phyloP scores from a whole-genome alignment of 352 stramenopile genomes.

The Phytopythium montanum region DNA sequence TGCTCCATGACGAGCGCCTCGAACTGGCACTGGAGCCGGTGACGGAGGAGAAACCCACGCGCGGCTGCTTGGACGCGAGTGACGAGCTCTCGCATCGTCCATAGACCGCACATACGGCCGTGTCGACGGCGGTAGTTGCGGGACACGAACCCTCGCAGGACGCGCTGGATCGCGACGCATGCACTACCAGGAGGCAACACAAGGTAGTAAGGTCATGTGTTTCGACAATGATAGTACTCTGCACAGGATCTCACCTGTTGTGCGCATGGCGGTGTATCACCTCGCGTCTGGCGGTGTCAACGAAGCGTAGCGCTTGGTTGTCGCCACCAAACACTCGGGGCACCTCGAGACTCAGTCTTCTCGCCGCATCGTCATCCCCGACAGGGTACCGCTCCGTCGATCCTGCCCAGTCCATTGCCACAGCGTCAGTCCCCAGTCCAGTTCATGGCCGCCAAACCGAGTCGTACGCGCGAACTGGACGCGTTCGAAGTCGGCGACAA shows the following conservation, averaged over 20 bases:
- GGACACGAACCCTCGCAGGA: constrained; percentile 51
- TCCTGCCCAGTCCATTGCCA: background rate
- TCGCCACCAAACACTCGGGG: constrained; percentile 50
- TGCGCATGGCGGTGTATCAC: constrained; percentile 24
- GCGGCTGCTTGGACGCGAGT: constrained; percentile 51
- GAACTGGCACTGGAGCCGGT: constrained; percentile 41
- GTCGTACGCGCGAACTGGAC: constrained; percentile 40
- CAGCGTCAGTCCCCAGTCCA: background rate
- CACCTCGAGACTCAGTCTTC: constrained; percentile 27
- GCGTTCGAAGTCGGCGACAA: constrained; percentile 61
- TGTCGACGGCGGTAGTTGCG: constrained; percentile 12
- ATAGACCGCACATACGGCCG: constrained; percentile 33
- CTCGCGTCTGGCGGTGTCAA: constrained; percentile 20
- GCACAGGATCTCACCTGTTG: constrained; percentile 51
- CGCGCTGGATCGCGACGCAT: constrained; percentile 28
- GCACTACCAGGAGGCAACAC: constrained; percentile 13
- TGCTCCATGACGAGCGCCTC: constrained; percentile 38
- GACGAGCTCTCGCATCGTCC: constrained; percentile 39
- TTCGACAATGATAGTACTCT: background rate
- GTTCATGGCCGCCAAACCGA: background rate
- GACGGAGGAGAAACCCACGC: constrained; percentile 60
- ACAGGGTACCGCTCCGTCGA: background rate
- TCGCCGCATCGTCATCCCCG: background rate
- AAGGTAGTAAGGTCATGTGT: background rate
- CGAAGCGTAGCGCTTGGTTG: constrained; percentile 28